Base-by-base conservation (phyloP, 2,329 filamentous ascomycete species). In the Penicillium sp. region DNA sequence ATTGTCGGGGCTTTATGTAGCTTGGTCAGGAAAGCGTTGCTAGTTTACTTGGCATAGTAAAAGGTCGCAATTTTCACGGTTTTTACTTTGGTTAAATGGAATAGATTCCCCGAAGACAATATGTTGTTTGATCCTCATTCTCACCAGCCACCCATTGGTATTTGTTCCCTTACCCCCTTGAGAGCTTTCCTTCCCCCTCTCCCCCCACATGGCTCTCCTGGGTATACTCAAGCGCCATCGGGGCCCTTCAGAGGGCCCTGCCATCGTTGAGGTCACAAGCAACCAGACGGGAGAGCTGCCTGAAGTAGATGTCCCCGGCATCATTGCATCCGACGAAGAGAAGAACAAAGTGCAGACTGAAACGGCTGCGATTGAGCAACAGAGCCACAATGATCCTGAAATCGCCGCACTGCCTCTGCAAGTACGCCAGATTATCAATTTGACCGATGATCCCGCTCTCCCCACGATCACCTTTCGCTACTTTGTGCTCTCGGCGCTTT, bases 391-490 rank as follows among this genome's bases (percentile, higher is more conserved):
- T n/a, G 77, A 83, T 55, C 78, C 79, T 6, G 78, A 82, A 47
- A 76, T 86, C 48, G 77, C 71, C 49, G 80, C 84, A 51, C 78
- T 87, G 14, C 83, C 83, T 4, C 72, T 76, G 51, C 79, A 83
- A 58, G 84, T 86, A 14, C 81, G 84, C 43, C 78, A 82, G 24
- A 77, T 85, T 43, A 82, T 86, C 61, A 84, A 79, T 64, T 75
- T 87, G 57, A 77, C 79, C 21, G 84, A 87, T 64, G 83, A 87
- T 63, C 78, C 83, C 0, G 78, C 73, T 3, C 72, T 84, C 27
- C 81, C 82, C 1, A 84, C 82, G 13, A 73, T 87, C 22, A 87
- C 84, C 1, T 86, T 87, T 61, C 81, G 84, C 26, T 87, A 85
- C 64, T 84, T 86, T 63, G 51, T 86, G 24, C 72, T 86, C 24